phyloP scores from a whole-genome alignment of 352 stramenopile species.

The Blastocystis sp. region DNA sequence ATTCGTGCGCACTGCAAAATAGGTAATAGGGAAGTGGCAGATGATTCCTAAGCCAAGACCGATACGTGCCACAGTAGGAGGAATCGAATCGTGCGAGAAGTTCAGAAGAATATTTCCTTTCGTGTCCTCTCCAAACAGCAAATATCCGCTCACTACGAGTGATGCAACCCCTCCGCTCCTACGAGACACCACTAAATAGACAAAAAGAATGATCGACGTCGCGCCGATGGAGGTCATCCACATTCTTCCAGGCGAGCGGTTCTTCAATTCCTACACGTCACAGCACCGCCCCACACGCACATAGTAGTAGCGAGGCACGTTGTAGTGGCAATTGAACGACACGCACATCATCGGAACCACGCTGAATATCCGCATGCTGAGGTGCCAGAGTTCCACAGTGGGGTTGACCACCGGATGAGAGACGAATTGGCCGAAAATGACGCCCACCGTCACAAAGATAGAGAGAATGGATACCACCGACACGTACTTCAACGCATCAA shows the following conservation, averaged over 20 bases:
- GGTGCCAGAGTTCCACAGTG: slow-evolving; percentile 32
- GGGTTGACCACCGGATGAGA: not conserved
- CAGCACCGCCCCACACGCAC: not conserved
- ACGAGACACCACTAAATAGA: slow-evolving; percentile 33
- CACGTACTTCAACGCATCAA: slow-evolving; percentile 47
- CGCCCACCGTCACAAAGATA: slow-evolving; percentile 22
- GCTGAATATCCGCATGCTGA: not conserved
- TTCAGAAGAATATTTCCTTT: slow-evolving; percentile 55
- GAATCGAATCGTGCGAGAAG: slow-evolving; percentile 34
- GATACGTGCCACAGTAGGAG: slow-evolving; percentile 29
- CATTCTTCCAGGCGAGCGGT: slow-evolving; percentile 42
- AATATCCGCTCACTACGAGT: slow-evolving; percentile 40
- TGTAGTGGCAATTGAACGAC: slow-evolving; percentile 60
- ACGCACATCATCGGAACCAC: slow-evolving; percentile 59
- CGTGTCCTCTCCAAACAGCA: slow-evolving; percentile 35
- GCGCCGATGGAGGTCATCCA: slow-evolving; percentile 50
- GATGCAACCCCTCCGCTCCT: not conserved
- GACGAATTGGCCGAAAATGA: slow-evolving; percentile 13
- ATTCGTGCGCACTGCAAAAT: slow-evolving; percentile 45
- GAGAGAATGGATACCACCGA: slow-evolving; percentile 39
- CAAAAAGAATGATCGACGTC: slow-evolving; percentile 41
- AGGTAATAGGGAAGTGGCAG: slow-evolving; percentile 54
- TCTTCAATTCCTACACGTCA: slow-evolving; percentile 55
- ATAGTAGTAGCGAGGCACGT: slow-evolving; percentile 60
- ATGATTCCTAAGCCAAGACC: slow-evolving; percentile 49